These are phyloP conservation scores for Neurospora hispaniola DNA, from an alignment of 495 filamentous ascomycete genomes.

Conservation along the genomic window DNA sequence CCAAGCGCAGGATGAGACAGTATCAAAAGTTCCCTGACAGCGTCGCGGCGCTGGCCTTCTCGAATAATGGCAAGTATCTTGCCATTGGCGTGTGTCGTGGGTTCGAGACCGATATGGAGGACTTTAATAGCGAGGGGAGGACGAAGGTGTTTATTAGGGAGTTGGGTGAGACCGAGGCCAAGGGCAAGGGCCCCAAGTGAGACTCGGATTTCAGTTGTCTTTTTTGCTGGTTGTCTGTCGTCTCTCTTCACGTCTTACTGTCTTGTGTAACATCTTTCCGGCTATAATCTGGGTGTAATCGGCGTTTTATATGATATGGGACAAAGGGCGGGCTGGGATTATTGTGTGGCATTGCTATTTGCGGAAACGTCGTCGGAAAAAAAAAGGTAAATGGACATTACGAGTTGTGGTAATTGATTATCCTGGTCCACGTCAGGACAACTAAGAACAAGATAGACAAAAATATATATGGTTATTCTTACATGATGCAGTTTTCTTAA, in stretches of 20 bases:
- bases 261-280: neutral
- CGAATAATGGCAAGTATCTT: constrained; percentile 66
- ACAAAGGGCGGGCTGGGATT: neutral
- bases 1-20: constrained; percentile 81
- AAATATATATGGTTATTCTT: too few relatives aligned
- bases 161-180: constrained; percentile 76
- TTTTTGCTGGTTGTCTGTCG: neutral
- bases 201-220: neutral
- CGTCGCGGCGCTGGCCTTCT: constrained; percentile 69
- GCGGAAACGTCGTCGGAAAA: neutral
- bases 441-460: neutral
- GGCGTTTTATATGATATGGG: neutral
- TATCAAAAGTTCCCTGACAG: constrained; percentile 76
- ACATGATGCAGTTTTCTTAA: too few relatives aligned
- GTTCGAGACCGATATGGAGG: constrained; percentile 84
- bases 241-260: neutral
- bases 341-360: neutral
- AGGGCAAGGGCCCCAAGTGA: constrained; percentile 64
- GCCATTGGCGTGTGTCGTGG: constrained; percentile 80
- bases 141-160: constrained; percentile 74
- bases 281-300: neutral
- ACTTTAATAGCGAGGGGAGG: constrained; percentile 54
- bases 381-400: neutral
- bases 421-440: neutral
- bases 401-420: neutral